Evolutionary conservation across 2,329 filamentous ascomycete genomes (phyloP).

Genomic region (Fusarium tuaranense): DNA sequence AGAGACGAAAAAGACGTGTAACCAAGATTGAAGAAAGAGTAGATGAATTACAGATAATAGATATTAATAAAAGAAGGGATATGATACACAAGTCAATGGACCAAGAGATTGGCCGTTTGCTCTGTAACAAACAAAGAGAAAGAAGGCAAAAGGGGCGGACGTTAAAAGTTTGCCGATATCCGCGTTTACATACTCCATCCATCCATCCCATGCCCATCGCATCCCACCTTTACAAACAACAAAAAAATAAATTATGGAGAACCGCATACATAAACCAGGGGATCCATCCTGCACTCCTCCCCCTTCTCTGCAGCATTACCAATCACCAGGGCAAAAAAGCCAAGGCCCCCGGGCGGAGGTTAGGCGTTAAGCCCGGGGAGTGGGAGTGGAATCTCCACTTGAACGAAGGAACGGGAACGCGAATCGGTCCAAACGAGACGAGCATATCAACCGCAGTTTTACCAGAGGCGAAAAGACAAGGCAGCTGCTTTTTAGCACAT

Average conservation of each 20-base stretch:
- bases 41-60: background rate
- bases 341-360: background rate
- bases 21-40: background rate
- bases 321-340: constrained; percentile 1
- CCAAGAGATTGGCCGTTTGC: constrained; percentile 6
- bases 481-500: background rate
- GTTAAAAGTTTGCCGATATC: constrained; percentile 28
- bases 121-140: constrained; percentile 8
- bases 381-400: background rate
- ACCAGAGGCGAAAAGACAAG: background rate
- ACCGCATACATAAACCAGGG: background rate
- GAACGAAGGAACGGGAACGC: background rate
- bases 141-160: constrained; percentile 16
- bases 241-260: constrained; percentile 24
- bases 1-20: background rate
- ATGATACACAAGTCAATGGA: constrained; percentile 12
- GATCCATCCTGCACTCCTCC: background rate
- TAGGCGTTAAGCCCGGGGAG: constrained; percentile 2
- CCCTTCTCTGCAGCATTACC: constrained; percentile 10
- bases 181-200: constrained; percentile 29
- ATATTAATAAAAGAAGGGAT: constrained; percentile 17
- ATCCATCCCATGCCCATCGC: background rate
- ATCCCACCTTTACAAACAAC: background rate
- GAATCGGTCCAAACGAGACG: background rate
- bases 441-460: background rate